Base-by-base conservation (phyloP, 306 rosid species). In the Ormosia emarginata region DNA sequence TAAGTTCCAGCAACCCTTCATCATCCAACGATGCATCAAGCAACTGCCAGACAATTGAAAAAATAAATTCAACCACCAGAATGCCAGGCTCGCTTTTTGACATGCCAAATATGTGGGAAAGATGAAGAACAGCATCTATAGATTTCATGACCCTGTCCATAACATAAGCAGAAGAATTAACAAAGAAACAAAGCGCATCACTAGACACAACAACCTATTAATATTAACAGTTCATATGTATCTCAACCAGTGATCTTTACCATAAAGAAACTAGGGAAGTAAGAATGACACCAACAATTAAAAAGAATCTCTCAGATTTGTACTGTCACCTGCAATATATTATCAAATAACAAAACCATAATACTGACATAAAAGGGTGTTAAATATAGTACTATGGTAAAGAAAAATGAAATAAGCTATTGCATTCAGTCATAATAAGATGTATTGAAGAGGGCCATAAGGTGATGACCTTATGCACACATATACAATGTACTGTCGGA, bases 1-100 rank as follows among this genome's bases (percentile, higher is more conserved):
- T 83, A 74, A 61, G 88, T 84, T 92, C 91, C 70, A 95, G 79
- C 82, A 95, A 78, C 66, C 99, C 98, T 86, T 95, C 98, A 63
- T 95, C 97, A 40, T 78, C 97, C 79, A 95, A 85, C 40, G 92
- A 88, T 13, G 99, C 97, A 84, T 95, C 99, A 85, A 95, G 92
- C 83, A 95, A 89, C 83, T 93, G 98, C 92, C 93, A 90, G 83
- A 87, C 93, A 83, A 85, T 80, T 55, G 97, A 91, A 85, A 95
- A 91, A 72, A 92, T 77, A 90, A 89, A 95, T 82, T 87, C 94
- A 84, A 92, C 98, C 91, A 92, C 84, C 76, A 95, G 67, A 89
- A 86, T 88, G 82, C 99, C 94, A 68, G 98, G 97, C 81, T 92
- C 99, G 81, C 80, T 86, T 30, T 76, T 87, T 37, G 90, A 82